Evolutionary conservation across 805 yeast species (phyloP), one percentile per base, ranked within the genome.

Genomic region (Blastobotrys peoriensis): DNA sequence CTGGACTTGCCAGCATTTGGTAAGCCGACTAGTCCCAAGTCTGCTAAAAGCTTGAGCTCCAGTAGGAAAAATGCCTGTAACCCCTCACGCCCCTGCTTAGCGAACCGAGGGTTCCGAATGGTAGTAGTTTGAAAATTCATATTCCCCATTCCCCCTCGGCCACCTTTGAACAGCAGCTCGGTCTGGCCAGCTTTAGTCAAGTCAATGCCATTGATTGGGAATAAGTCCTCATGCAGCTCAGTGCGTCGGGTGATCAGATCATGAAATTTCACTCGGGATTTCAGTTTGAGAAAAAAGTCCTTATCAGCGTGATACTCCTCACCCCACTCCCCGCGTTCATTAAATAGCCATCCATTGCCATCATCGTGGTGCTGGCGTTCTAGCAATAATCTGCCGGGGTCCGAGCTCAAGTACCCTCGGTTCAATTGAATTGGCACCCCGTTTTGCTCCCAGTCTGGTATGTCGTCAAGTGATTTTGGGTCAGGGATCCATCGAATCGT

Each of bases 1-100:
- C 97, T 87, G 2, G 96, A 86, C 60, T 93, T 93, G 1, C 98
- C 98, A 3, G 98, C 96, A 63, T 93, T 93, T 1, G 98, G 98
- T 16, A 93, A 69, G 0, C 98, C 98, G 18, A 93, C 96, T 4
- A 93, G 68, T 0, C 98, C 98, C 46, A 91, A 66, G 63, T 93
- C 98, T 0, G 98, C 98, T 45, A 93, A 71, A 33, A 88, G 70
- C 60, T 87, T 88, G 51, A 93, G 68, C 64, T 93, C 98, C 51
- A 93, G 76, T 45, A 86, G 64, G 50, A 93, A 87, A 45, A 71
- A 68, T 16, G 76, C 75, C 30, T 78, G 80, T 2, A 87, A 52
- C 0, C 87, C 86, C 4, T 64, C 64, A 48, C 98, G 74, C 3
- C 98, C 98, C 20, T 59, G 61, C 57, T 88, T 89, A 21, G 91